Evolutionary conservation across 1,139 yeast genomes (phyloP).

Genomic region (Pichia sp.): DNA sequence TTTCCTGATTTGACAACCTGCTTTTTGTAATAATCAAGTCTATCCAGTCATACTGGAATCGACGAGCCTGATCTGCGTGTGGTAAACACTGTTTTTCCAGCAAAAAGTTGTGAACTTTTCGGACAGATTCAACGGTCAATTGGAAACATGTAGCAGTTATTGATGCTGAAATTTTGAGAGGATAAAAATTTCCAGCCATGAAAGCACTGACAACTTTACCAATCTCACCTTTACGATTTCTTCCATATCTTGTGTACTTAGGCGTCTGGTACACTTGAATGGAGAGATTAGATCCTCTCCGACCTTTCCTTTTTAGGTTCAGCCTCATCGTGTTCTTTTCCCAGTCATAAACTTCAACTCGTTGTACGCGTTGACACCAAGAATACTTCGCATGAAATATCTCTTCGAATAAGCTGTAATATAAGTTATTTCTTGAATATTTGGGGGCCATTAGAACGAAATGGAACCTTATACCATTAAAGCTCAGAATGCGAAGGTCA

Average conservation of each 20-base stretch:
- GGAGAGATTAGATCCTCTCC: background rate
- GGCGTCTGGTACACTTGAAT: background rate
- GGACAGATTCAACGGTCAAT: background rate
- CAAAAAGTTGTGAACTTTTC: background rate
- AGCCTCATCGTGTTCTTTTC: background rate
- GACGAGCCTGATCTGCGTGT: background rate
- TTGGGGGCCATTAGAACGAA: slow-evolving; percentile 1
- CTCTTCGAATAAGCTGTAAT: slow-evolving; percentile 7
- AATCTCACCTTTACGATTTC: background rate
- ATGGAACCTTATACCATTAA: slow-evolving; percentile 1
- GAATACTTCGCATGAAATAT: slow-evolving; percentile 5
- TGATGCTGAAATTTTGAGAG: background rate
- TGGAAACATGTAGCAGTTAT: slow-evolving; percentile 1
- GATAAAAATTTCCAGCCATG: too few species aligned
- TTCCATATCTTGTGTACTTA: background rate
- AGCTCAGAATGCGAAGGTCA: slow-evolving; percentile 2
- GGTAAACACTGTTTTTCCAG: slow-evolving; percentile 1
- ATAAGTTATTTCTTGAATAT: background rate
- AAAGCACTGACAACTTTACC: background rate
- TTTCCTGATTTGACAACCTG: background rate
- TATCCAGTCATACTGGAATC: slow-evolving; percentile 3
- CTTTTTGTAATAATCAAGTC: slow-evolving; percentile 1
- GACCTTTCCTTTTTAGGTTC: background rate
- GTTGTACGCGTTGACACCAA: slow-evolving; percentile 4
- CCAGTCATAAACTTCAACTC: slow-evolving; percentile 4